Conservation (phyloP, 192 early-diverging fungal genomes). For the Linnemannia elongata region DNA sequence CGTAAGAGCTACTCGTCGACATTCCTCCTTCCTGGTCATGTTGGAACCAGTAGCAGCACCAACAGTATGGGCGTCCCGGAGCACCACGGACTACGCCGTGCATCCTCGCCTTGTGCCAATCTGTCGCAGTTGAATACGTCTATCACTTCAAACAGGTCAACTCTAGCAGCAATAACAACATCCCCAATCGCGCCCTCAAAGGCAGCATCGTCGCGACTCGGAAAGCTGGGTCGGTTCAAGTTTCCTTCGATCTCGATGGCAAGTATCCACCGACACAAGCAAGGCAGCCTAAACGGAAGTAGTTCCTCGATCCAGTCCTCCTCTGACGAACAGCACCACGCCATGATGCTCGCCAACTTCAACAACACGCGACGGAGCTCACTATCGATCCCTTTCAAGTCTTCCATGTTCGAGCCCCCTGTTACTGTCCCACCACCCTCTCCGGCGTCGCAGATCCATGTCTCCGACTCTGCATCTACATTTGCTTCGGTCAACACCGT, state of each 20-base stretch:
- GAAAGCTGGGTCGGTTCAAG: conserved; percentile 31
- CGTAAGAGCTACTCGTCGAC: background rate
- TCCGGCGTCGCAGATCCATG: background rate
- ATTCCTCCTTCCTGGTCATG: background rate
- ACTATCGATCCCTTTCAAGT: background rate
- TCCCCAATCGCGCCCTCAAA: background rate
- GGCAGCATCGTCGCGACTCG: conserved; percentile 17
- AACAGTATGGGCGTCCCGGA: too few species aligned
- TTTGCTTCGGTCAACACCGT: conserved; percentile 29
- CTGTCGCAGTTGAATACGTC: background rate
- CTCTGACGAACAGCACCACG: background rate
- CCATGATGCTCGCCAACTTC: background rate
- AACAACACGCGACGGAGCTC: background rate
- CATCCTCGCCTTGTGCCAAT: background rate
- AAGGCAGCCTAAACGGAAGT: background rate
- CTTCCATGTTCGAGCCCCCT: background rate
- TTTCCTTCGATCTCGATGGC: conserved; percentile 40
- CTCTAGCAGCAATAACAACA: background rate
- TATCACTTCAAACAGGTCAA: background rate
- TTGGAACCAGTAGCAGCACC: background rate
- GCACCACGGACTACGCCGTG: background rate
- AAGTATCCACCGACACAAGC: conserved; percentile 29
- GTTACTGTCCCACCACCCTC: background rate
- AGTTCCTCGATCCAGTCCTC: background rate
- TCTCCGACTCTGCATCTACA: conserved; percentile 24